Evolutionary conservation across 176 grass and related monocot species (phyloP).

Genomic region (Tillandsia leiboldiana): DNA sequence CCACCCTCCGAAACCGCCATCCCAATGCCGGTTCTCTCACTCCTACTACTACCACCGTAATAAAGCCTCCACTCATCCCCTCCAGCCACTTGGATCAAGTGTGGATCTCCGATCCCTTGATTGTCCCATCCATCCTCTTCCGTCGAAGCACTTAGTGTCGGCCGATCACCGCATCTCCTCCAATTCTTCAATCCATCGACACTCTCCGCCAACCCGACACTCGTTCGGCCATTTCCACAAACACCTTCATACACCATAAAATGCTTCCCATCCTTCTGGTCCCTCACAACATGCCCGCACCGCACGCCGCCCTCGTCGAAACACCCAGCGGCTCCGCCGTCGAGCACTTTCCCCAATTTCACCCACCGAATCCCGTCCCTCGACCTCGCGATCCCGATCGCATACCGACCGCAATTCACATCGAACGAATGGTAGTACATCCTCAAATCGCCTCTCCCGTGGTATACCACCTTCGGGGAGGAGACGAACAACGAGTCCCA

Average conservation of each 20-base stretch:
- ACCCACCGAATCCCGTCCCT: constrained; percentile 67
- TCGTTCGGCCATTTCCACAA: constrained; percentile 25
- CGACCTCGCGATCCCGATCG: constrained; percentile 61
- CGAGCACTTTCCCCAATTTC: constrained; percentile 50
- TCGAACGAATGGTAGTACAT: constrained; percentile 97
- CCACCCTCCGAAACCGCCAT: constrained; percentile 58
- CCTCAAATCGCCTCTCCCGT: constrained; percentile 54
- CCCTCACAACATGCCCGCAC: constrained; percentile 53
- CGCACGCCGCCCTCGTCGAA: constrained; percentile 62
- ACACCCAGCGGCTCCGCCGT: constrained; percentile 29
- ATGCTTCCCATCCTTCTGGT: constrained; percentile 39
- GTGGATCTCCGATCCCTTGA: constrained; percentile 46
- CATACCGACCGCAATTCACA: constrained; percentile 27
- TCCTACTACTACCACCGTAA: constrained; percentile 48
- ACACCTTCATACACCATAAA: constrained; percentile 78
- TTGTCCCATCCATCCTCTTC: constrained; percentile 58
- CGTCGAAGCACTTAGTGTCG: constrained; percentile 33
- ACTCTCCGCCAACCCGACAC: constrained; percentile 58
- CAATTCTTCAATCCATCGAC: constrained; percentile 57
- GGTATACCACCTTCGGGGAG: constrained; percentile 66
- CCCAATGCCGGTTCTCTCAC: constrained; percentile 44
- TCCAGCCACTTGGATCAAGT: constrained; percentile 57
- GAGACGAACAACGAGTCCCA: constrained; percentile 51
- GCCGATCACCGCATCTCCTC: constrained; percentile 45
- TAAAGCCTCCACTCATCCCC: constrained; percentile 68